Base-by-base conservation (phyloP, 2,329 filamentous ascomycete genomes). In the Sporothrix pallida region DNA sequence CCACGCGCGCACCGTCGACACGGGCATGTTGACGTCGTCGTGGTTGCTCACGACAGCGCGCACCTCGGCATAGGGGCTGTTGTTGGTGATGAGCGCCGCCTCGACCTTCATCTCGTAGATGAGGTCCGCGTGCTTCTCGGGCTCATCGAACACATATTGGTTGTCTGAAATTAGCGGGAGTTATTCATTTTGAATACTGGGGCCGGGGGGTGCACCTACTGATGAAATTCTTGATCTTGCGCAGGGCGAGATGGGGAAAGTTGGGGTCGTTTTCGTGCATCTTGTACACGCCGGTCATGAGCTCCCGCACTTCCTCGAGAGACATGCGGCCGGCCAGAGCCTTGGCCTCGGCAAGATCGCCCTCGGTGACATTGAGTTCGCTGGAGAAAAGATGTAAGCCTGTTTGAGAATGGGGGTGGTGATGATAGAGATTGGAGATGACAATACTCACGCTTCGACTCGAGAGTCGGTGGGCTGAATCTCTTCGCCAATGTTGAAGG, bases 61-160 rank as follows among this genome's bases (percentile, higher is more conserved):
- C 23, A 88, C 86, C 78, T 89, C 87, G 72, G 87, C 84, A 76
- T 89, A 89, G 2, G 87, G 87, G 63, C 86, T 88, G 78, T 88
- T 86, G 77, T 86, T 86, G 67, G 83, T 86, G 75, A 88, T 86
- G 73, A 88, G 81, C 2, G 86, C 86, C 1, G 86, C 85, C 79
- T 88, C 86, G 26, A 87, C 80, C 78, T 87, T 88, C 84, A 88
- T 74, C 70, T 75, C 74, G 52, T 72, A 81, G 65, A 88, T 86
- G 26, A 87, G 78, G 12, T 84, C 81, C 74, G 70, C 60, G 52
- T 88, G 81, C 76, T 85, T 83, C 56, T 86, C 83, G 20, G 85
- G 85, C 42, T 84, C 80, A 71, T 79, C 77, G 71, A 85, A 83
- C 48, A 86, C 77, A 58, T 83, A 81, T 5, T 85, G 82, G 74